These are phyloP conservation scores for Yamadazyma taylorii DNA, from an alignment of 1,139 yeast genomes.

Conservation along the genomic window DNA sequence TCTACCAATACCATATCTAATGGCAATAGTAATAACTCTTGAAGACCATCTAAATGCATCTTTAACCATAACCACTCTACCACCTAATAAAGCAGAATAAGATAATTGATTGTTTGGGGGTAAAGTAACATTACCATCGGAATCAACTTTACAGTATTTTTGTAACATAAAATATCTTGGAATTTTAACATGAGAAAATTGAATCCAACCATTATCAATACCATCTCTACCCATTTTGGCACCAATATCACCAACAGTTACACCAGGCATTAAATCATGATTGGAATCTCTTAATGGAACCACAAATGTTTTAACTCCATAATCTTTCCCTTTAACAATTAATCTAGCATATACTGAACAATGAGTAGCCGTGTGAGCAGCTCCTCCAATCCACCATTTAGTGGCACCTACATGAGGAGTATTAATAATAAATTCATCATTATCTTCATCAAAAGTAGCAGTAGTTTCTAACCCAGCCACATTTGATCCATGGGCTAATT, in stretches of 20 bases:
- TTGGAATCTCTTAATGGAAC: slow-evolving; percentile 80
- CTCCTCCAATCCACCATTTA: slow-evolving; percentile 99
- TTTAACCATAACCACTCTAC: slow-evolving; percentile 85
- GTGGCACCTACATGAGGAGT: slow-evolving; percentile 92
- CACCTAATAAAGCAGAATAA: slow-evolving; percentile 82
- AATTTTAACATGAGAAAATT: slow-evolving; percentile 75
- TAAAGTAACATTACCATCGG: slow-evolving; percentile 64
- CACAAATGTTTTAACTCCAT: slow-evolving; percentile 88
- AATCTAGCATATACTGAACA: slow-evolving; percentile 79
- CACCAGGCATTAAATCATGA: slow-evolving; percentile 75
- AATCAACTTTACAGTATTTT: slow-evolving; percentile 73
- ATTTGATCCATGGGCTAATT: slow-evolving; percentile 90
- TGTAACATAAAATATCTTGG: slow-evolving; percentile 84
- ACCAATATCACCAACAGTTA: slow-evolving; percentile 88
- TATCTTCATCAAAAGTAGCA: slow-evolving; percentile 69
- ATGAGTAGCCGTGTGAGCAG: slow-evolving; percentile 91
- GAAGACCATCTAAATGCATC: slow-evolving; percentile 84
- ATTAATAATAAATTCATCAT: slow-evolving; percentile 70
- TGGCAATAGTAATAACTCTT: slow-evolving; percentile 77
- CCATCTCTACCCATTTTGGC: slow-evolving; percentile 91
- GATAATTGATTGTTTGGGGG: slow-evolving; percentile 87
- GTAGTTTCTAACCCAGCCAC: slow-evolving; percentile 91
- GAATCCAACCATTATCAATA: slow-evolving; percentile 94
- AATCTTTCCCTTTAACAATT: slow-evolving; percentile 77
- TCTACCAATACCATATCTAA: slow-evolving; percentile 86